Evolutionary conservation across 2,329 filamentous ascomycete species (phyloP), one percentile per base, ranked within the genome.

Genomic region (Colletotrichum cordylinicola): DNA sequence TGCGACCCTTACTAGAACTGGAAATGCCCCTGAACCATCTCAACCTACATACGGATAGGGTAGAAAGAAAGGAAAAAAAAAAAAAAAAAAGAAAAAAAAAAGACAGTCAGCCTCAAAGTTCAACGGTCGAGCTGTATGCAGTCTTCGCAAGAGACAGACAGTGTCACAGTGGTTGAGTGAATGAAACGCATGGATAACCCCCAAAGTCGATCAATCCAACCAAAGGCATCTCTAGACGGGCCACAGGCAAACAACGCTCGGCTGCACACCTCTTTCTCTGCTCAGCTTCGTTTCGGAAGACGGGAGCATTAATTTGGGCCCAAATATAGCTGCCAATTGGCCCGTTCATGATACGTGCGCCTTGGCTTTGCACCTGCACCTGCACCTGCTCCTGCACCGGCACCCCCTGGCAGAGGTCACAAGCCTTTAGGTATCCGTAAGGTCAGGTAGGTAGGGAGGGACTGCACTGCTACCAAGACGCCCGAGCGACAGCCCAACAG

Each of bases 301-400:
- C 64, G 70, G 62, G 37, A 64, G 70, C 73, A 72, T 75, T 75
- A 68, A 73, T 73, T 48, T 58, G 39, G 58, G 10, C 62, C 73
- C 64, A 73, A 75, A 64, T 60, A 75, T 75, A 75, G 56, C 70
- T 68, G 62, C 43, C 64, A 48, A 73, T 67, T 73, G 69, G 64
- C 69, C 35, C 43, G 43, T 73, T 68, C 33, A 48, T 31, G 69
- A 72, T 52, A 73, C 68, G 55, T 31, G 18, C 67, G 55, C 37
- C 55, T 67, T 37, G 52, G 55, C 73, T n/a, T 61, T 48, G 39
- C 39, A 48, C 18, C 39, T 48, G 39, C 39, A 10, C 39, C 39
- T 43, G 39, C 39, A 48, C 18, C 39, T 48, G 39, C 39, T 6
- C 39, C 39, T 43, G 39, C 37, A 43, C 37, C 37, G 16, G 37